Evolutionary conservation across 129 eudicot species (phyloP), one percentile per base, ranked within the genome.

Genomic region (Escallonia rubra): DNA sequence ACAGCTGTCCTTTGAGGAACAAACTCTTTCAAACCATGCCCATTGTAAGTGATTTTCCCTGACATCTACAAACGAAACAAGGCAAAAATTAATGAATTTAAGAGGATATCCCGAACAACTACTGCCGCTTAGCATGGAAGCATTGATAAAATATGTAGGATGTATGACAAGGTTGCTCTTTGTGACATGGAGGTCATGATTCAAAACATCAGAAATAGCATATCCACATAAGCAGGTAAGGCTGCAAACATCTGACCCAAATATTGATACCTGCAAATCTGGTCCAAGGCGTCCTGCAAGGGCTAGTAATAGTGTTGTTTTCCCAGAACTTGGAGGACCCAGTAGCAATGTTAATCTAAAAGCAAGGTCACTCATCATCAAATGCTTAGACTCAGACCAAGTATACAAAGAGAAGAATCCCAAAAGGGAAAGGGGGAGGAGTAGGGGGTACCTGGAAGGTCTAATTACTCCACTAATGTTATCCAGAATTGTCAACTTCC

Each of bases 271-370:
- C 95, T 89, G 69, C 66, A 93, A 76, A 71, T 87, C 85, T 47
- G 82, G 63, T 68, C 79, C 85, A 44, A 86, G 83, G 50, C 88
- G 96, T 68, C 99, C 99, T 38, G 96, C 96, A 61, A 93, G 79
- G 67, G 99, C 95, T 74, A 89, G 67, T 10, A 93, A 71, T 14
- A 93, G 66, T 44, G 99, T 89, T 13, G 96, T 93, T 75, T 93
- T 93, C 56, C 99, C 99, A 10, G 96, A 93, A 78, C 95, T 87
- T 10, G 99, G 99, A 73, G 99, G 99, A 60, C 99, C 99, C 69
- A 93, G 81, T 61, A 93, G 74, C 69, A 93, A 75, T 6, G 99
- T 93, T 81, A 93, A 86, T 73, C 99, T 93, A 76, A 40, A 75
- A 64, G 14, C 42, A 62, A 62, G n/a, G 41, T 63, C 23, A 46